These are phyloP conservation scores for Hibiscus tridactylites DNA, from an alignment of 345 rosid genomes.

Conservation along the genomic window DNA sequence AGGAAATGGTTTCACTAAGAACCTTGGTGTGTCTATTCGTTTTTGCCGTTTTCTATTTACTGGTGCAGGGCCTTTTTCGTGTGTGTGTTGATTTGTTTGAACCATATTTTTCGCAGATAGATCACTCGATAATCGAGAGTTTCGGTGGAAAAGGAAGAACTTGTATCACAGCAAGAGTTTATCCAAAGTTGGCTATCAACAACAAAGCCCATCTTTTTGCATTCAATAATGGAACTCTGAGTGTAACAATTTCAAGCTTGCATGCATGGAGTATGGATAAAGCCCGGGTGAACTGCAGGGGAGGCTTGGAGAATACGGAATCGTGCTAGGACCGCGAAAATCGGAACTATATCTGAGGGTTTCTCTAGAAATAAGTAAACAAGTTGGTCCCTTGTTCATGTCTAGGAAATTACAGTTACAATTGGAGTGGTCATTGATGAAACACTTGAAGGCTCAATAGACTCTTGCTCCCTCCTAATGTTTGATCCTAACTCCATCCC, in stretches of 20 bases:
- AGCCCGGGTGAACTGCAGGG: constrained; percentile 9
- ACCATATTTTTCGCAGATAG: constrained; percentile 14
- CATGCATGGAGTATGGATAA: constrained; percentile 22
- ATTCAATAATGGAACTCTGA: constrained; percentile 15
- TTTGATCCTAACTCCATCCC: too few relatives aligned
- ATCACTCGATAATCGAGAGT: constrained; percentile 22
- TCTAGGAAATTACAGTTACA: background rate
- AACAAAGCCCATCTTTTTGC: constrained; percentile 5
- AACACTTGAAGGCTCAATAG: too few relatives aligned
- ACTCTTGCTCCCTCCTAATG: too few relatives aligned
- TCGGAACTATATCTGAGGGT: background rate
- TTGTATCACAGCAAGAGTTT: constrained; percentile 21
- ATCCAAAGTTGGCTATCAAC: constrained; percentile 17
- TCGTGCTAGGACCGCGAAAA: background rate
- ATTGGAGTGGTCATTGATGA: background rate
- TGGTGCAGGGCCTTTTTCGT: background rate
- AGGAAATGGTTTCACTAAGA: constrained; percentile 41
- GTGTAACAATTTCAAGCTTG: constrained; percentile 8
- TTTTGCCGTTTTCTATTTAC: background rate
- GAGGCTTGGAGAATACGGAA: background rate
- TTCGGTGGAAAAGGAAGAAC: constrained; percentile 19
- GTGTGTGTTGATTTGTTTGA: background rate
- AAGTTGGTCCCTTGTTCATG: background rate
- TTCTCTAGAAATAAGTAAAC: background rate
- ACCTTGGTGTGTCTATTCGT: constrained; percentile 34